Base-by-base conservation (phyloP, 306 rosid genomes). In the Vicia sativa region DNA sequence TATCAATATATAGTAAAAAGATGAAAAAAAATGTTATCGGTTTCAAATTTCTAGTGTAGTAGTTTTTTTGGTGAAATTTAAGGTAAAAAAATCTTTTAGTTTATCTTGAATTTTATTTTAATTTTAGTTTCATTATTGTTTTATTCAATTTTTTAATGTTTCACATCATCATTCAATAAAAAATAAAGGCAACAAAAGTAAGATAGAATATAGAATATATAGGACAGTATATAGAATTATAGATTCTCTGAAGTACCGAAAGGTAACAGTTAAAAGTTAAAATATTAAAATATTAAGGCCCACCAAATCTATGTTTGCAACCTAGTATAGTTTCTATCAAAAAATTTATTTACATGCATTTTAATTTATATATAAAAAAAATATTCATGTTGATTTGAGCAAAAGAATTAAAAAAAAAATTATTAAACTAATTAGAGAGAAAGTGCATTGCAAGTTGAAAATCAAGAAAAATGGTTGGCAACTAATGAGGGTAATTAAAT, bases 1-100 rank as follows among this genome's bases (percentile, higher is more conserved):
- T n/a, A 76, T 81, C 66, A 67, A 62, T 70, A 69, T 46, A 71
- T 18, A 6, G 5, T 9, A 16, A 55, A 34, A 7, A 54, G 42
- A 69, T 55, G 46, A 1, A 4, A 53, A 74, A 72, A 29, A 61
- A 42, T 29, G 25, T 72, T 68, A 64, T 19, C 46, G 23, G 54
- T 31, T 48, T 74, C 26, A 45, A 61, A 43, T 73, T 56, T 25
- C 54, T 75, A 56, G 84, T 78, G 85, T 76, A 78, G 77, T 74
- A 77, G 76, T 78, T 72, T 43, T 42, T 42, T 72, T 56, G 41
- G 39, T 65, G 65, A 63, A 59, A 49, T 78, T 46, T 65, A 71
- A 55, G 76, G 73, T 54, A 29, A 42, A 28, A 65, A 65, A 9
- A 68, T 55, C 9, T 62, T 62, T 71, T 66, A 50, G 34, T 25